Base-by-base conservation (phyloP, 129 eudicot species). In the Centaurea solstitialis region DNA sequence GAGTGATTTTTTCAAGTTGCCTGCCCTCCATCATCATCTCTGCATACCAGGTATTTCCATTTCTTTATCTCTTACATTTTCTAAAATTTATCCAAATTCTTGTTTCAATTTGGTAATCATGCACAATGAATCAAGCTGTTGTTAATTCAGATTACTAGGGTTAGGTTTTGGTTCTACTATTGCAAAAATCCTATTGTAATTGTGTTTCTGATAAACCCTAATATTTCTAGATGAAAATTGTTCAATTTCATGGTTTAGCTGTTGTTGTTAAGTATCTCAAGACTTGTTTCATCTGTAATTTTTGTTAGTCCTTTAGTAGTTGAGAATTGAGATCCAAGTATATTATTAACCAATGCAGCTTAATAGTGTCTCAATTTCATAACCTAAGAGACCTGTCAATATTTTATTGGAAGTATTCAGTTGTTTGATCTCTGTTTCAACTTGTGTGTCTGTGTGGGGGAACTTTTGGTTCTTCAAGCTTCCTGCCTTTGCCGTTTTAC, bases 21-120 rank as follows among this genome's bases (percentile, higher is more conserved):
- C n/a, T n/a, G n/a, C n/a, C n/a, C 30, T 26, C 30, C 30, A 26
- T 26, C 30, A 53, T 15, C 64, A 50, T 50, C 17, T 15, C 61
- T 50, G 61, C 61, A 15, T 50, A 72, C 30, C 79, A 62, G 84
- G 84, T 80, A 80, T n/a, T n/a, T n/a, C n/a, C n/a, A 64, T 64
- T 1, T 40, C 23, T 41, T 39, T 18, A 41, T 26, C 20, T 5
- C 13, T 21, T 21, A 37, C 21, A 38, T 12, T 53, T 17, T 17
- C 21, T 13, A 53, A 20, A 5, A 20, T 11, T 62, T 21, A 30
- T 15, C 1, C 17, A 61, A 69, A 70, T 30, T 18, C 1, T 22
- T 53, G 61, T 26, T 26, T 21, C 9, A 13, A 72, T 72, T 59
- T 80, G 78, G 26, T 64, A 28, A 59, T 61, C 6, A 7, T 40